These are phyloP conservation scores for Buddleja alternifolia DNA, from an alignment of 257 asterid genomes.

Conservation along the genomic window DNA sequence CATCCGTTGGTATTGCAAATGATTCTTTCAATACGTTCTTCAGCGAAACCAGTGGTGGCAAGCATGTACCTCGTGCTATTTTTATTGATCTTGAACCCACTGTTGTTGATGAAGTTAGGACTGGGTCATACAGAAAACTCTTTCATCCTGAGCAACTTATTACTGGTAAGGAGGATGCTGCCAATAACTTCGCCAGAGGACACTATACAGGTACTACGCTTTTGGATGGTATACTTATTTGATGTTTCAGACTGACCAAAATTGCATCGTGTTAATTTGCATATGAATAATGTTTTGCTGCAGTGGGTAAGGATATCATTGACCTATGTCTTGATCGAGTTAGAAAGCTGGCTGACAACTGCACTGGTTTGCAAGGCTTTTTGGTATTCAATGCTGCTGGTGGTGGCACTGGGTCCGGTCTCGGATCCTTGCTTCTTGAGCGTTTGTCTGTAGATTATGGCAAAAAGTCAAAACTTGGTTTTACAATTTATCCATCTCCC, in stretches of 20 bases:
- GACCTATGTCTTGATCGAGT: constrained; percentile 40
- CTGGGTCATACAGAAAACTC: constrained; percentile 36
- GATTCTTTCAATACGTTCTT: constrained; percentile 45
- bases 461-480: constrained; percentile 8
- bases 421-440: constrained; percentile 40
- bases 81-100: constrained; percentile 41
- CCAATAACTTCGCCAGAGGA: constrained; percentile 43
- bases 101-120: constrained; percentile 41
- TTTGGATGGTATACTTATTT: neutral
- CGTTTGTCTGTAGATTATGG: constrained; percentile 34
- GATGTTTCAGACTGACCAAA: neutral
- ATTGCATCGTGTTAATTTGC: neutral
- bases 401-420: constrained; percentile 36
- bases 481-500: constrained; percentile 9
- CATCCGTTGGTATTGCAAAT: constrained; percentile 32
- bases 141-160: constrained; percentile 34
- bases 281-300: constrained; percentile 9
- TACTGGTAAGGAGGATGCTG: constrained; percentile 38
- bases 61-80: constrained; percentile 37
- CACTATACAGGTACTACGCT: constrained; percentile 38
- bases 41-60: constrained; percentile 39
- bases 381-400: constrained; percentile 38
- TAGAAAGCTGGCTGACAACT: constrained; percentile 40
- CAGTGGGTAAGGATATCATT: constrained; percentile 41
- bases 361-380: constrained; percentile 41